Percentiles rank a stretch among this genome's conserved stretches.
Conservation (phyloP, 2,329 filamentous ascomycete genomes). For the Penicillium sp. region DNA sequence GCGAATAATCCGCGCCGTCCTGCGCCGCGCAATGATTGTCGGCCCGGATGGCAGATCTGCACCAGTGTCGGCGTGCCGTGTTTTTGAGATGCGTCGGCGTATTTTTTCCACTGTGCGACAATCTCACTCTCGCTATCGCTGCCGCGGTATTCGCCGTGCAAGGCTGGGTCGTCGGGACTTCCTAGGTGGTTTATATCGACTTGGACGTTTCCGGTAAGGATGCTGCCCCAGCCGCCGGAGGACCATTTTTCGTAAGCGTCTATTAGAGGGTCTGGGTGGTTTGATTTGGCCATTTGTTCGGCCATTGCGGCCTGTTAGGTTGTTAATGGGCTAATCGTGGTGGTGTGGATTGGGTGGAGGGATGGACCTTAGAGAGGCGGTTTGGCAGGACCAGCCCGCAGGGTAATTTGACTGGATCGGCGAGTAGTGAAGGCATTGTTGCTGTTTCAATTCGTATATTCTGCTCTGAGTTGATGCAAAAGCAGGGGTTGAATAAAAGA, state of each 20-base stretch:
- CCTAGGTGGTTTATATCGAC: constrained; percentile 50
- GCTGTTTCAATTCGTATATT: background rate
- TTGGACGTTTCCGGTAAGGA: constrained; percentile 51
- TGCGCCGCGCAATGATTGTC: constrained; percentile 48
- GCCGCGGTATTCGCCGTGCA: constrained; percentile 31
- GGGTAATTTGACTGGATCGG: constrained; percentile 55
- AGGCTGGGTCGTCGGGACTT: constrained; percentile 34
- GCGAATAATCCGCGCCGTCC: constrained; percentile 41
- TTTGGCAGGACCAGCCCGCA: constrained; percentile 62
- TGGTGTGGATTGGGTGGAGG: background rate
- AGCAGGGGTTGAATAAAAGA: background rate
- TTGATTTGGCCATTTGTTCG: constrained; percentile 49
- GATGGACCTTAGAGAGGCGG: constrained; percentile 51
- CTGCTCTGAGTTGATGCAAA: background rate
- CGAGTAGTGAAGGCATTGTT: constrained; percentile 34
- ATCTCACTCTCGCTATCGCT: constrained; percentile 13
- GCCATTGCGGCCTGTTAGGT: constrained; percentile 48
- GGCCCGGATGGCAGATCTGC: constrained; percentile 51
- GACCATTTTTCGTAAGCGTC: constrained; percentile 59
- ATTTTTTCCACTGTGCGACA: constrained; percentile 32
- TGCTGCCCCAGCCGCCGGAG: constrained; percentile 45
- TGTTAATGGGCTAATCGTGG: background rate
- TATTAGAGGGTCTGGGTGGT: constrained; percentile 50
- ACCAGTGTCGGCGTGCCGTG: constrained; percentile 49
- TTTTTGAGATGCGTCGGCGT: constrained; percentile 37